Evolutionary conservation across 2,329 filamentous ascomycete species (phyloP).

Genomic region (Diplodia sapinea): DNA sequence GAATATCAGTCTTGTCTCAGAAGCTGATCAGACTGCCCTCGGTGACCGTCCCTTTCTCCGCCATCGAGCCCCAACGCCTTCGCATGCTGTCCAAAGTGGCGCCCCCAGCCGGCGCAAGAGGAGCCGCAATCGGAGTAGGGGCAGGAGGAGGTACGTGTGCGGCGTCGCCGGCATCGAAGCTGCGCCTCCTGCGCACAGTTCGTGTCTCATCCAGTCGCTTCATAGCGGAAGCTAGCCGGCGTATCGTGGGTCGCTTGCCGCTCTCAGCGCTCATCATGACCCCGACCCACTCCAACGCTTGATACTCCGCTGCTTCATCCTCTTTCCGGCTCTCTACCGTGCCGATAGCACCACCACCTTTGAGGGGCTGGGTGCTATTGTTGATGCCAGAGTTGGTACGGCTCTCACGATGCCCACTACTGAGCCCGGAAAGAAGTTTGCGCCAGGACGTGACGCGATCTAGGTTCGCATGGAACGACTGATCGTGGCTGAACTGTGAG

Average conservation of each 20-base stretch:
- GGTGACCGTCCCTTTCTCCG: slow-evolving; percentile 12
- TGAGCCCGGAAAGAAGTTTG: slow-evolving; percentile 25
- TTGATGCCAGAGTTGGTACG: slow-evolving; percentile 9
- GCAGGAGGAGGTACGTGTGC: slow-evolving; percentile 13
- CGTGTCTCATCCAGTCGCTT: slow-evolving; percentile 41
- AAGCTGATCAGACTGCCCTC: slow-evolving; percentile 27
- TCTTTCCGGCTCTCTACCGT: slow-evolving; percentile 38
- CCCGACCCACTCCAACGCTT: slow-evolving; percentile 45
- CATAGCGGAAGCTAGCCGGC: slow-evolving; percentile 37
- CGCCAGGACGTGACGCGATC: slow-evolving; percentile 42
- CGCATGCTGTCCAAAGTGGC: neutral
- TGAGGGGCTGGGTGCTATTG: slow-evolving; percentile 17
- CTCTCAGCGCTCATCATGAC: slow-evolving; percentile 45
- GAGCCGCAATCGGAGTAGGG: slow-evolving; percentile 10
- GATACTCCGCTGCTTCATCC: slow-evolving; percentile 41
- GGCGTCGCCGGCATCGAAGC: slow-evolving; percentile 39
- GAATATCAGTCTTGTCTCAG: slow-evolving; percentile 6
- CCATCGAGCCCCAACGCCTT: slow-evolving; percentile 11
- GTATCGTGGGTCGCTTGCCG: slow-evolving; percentile 45
- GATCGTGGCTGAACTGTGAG: slow-evolving; percentile 42
- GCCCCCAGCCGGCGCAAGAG: neutral
- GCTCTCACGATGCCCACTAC: slow-evolving; percentile 16
- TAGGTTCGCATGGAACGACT: slow-evolving; percentile 48
- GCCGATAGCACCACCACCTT: neutral
- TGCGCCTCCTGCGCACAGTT: slow-evolving; percentile 40